Conservation (phyloP, 148 eudicot genomes). For the Hydrangea macrophylla region DNA sequence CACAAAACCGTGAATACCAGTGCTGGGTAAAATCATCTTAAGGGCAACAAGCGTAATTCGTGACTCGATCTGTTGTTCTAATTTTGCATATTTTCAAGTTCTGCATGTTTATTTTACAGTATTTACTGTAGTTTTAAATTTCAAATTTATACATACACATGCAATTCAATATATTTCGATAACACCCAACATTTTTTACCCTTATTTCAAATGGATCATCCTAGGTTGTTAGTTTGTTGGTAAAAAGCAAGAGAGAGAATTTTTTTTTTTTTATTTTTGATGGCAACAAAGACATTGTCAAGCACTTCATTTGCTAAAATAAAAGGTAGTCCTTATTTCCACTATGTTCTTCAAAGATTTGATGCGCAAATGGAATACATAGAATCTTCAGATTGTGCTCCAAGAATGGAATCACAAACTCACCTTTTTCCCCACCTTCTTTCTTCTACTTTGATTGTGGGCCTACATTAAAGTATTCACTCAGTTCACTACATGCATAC, state of each 20-base stretch:
- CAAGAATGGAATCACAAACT: slow-evolving; percentile 1
- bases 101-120: too few species aligned
- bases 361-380: background rate
- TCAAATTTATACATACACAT: too few species aligned
- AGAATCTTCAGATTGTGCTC: background rate
- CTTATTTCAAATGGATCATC: background rate
- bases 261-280: too few species aligned
- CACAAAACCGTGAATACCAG: too few species aligned
- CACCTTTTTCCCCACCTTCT: background rate
- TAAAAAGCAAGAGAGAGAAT: background rate
- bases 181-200: background rate
- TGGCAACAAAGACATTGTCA: background rate
- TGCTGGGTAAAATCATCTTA: too few species aligned
- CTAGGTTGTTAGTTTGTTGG: background rate
- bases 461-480: background rate
- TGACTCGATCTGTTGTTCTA: too few species aligned
- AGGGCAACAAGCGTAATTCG: too few species aligned
- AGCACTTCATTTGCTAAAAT: background rate
- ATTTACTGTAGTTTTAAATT: too few species aligned
- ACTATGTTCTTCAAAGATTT: background rate
- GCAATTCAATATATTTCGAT: too few species aligned
- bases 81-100: too few species aligned
- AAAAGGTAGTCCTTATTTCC: background rate
- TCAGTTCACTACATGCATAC: background rate
- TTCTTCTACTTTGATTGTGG: background rate